phyloP scores from a whole-genome alignment of 2,329 filamentous ascomycete species.

The Penicillium oxalicum region DNA sequence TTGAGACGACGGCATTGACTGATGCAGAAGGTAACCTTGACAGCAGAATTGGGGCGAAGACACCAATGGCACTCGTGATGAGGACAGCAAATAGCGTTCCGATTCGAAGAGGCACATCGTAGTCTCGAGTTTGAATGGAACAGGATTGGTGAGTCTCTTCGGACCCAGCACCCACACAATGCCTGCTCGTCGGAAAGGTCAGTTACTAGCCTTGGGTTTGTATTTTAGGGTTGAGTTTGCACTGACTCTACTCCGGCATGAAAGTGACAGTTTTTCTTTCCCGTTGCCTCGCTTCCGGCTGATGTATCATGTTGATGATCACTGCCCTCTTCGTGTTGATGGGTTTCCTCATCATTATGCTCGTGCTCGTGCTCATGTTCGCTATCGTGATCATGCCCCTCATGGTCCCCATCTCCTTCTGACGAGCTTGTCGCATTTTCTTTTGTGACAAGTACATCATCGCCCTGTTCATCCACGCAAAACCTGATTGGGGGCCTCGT shows the following conservation, averaged over 20 bases:
- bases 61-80: conserved; percentile 61
- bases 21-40: conserved; percentile 52
- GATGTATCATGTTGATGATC: conserved; percentile 28
- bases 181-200: conserved; percentile 19
- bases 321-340: no score
- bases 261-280: conserved; percentile 58
- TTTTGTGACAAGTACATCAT: conserved; percentile 54
- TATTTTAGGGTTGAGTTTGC: not conserved
- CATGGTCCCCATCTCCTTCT: no score
- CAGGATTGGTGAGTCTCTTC: conserved; percentile 42
- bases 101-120: conserved; percentile 63
- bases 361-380: conserved; percentile 2
- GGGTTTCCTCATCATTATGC: conserved; percentile 11
- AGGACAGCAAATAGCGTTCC: conserved; percentile 69
- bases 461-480: conserved; percentile 55
- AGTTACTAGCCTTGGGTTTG: not conserved
- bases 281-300: conserved; percentile 9
- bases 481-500: conserved; percentile 41
- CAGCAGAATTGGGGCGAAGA: conserved; percentile 62
- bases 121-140: conserved; percentile 48
- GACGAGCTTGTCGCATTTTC: conserved; percentile 2
- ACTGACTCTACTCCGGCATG: conserved; percentile 69
- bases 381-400: not conserved
- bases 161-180: conserved; percentile 52
- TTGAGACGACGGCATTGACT: conserved; percentile 48